Conservation (phyloP, 176 grass and related monocot genomes). For the Carex parvula region DNA sequence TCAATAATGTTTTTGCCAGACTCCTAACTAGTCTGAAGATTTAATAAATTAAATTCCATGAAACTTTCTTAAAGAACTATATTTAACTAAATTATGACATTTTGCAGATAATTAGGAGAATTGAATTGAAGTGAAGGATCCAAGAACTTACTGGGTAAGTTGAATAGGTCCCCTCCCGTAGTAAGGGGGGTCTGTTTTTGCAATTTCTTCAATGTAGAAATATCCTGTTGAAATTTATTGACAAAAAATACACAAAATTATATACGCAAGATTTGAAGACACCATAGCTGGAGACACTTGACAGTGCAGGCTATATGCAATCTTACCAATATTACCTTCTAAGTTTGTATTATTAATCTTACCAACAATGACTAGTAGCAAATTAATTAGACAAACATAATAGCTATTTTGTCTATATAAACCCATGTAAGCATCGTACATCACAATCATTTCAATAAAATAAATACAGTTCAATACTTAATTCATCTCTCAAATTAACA, state of each 20-base stretch:
- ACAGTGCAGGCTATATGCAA: too few species aligned
- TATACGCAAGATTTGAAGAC: not conserved
- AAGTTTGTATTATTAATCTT: too few species aligned
- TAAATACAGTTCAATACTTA: too few species aligned
- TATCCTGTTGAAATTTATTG: conserved; percentile 25
- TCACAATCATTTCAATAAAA: not conserved
- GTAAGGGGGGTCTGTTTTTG: conserved; percentile 27
- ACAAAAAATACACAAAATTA: not conserved
- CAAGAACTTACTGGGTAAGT: conserved; percentile 34
- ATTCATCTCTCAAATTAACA: too few species aligned
- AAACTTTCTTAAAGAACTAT: not conserved
- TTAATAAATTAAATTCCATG: not conserved
- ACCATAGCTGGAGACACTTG: too few species aligned
- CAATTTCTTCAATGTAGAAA: conserved; percentile 29
- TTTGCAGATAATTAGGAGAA: not conserved
- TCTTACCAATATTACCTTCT: too few species aligned
- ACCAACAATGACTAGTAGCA: too few species aligned
- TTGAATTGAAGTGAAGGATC: not conserved
- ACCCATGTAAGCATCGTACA: too few species aligned
- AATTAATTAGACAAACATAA: too few species aligned
- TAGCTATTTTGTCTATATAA: too few species aligned
- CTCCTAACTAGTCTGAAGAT: not conserved
- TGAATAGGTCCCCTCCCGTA: conserved; percentile 57
- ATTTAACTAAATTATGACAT: not conserved
- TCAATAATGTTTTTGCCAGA: not conserved